phyloP scores from a whole-genome alignment of 2,329 filamentous ascomycete species.

The Dactylonectria macrodidyma region DNA sequence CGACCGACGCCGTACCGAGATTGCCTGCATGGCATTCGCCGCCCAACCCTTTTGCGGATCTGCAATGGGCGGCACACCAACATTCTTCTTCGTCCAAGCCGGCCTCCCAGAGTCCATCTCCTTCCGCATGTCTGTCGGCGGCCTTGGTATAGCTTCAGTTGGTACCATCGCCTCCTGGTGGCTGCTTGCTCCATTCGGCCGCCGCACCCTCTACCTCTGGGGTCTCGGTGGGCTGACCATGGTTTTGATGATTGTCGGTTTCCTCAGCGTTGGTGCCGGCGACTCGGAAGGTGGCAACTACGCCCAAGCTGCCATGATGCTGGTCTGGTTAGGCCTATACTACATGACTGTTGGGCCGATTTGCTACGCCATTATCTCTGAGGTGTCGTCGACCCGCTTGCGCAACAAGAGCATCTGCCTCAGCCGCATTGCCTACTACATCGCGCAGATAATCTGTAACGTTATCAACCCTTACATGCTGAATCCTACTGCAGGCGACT shows the following conservation, averaged over 20 bases:
- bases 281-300: slow-evolving; percentile 34
- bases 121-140: slow-evolving; percentile 56
- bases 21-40: slow-evolving; percentile 54
- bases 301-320: slow-evolving; percentile 44
- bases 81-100: slow-evolving; percentile 60
- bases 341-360: slow-evolving; percentile 54
- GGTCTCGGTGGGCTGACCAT: slow-evolving; percentile 57
- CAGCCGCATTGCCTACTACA: slow-evolving; percentile 44
- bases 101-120: slow-evolving; percentile 54
- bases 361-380: slow-evolving; percentile 52
- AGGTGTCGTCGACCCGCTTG: slow-evolving; percentile 53
- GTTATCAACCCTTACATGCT: slow-evolving; percentile 45
- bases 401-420: slow-evolving; percentile 52
- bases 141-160: slow-evolving; percentile 14
- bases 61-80: slow-evolving; percentile 53
- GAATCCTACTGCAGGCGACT: slow-evolving; percentile 53
- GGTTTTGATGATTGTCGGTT: slow-evolving; percentile 55
- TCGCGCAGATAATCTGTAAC: slow-evolving; percentile 41
- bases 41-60: slow-evolving; percentile 55
- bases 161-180: slow-evolving; percentile 27
- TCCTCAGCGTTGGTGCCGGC: slow-evolving; percentile 49
- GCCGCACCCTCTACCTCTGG: slow-evolving; percentile 56
- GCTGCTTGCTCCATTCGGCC: slow-evolving; percentile 47
- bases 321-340: slow-evolving; percentile 48
- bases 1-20: slow-evolving; percentile 59